These are phyloP conservation scores for Botrytis tulipae DNA, from an alignment of 2,329 filamentous ascomycete species.

Conservation along the genomic window DNA sequence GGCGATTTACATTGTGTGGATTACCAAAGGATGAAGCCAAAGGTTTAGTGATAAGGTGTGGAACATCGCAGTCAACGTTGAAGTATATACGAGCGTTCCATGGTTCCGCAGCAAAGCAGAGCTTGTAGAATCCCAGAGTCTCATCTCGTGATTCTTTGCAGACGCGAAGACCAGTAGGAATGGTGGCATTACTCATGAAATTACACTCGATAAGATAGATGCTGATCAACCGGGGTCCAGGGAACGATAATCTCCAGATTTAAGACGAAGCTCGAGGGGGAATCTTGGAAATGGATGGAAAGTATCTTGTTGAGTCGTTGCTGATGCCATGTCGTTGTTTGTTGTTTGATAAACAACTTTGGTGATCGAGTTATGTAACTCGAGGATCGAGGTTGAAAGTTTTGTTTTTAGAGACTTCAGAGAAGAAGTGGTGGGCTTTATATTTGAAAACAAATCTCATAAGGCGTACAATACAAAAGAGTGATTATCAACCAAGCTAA, in stretches of 20 bases:
- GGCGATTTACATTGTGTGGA: rapidly evolving
- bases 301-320: background rate
- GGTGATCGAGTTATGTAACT: background rate
- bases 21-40: background rate
- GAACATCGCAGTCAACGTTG: background rate
- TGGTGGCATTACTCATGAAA: background rate
- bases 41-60: background rate
- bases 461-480: background rate
- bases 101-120: background rate
- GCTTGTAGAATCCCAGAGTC: background rate
- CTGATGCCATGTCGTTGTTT: background rate
- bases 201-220: background rate
- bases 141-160: conserved; percentile 7
- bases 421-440: background rate
- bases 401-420: background rate
- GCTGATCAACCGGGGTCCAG: background rate
- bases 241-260: background rate
- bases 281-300: background rate
- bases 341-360: background rate
- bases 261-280: background rate
- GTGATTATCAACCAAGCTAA: background rate
- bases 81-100: background rate
- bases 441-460: background rate
- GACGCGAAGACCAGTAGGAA: background rate
- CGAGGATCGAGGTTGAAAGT: background rate